Evolutionary conservation across 2,329 filamentous ascomycete genomes (phyloP).

Genomic region (Aureobasidium sp.): DNA sequence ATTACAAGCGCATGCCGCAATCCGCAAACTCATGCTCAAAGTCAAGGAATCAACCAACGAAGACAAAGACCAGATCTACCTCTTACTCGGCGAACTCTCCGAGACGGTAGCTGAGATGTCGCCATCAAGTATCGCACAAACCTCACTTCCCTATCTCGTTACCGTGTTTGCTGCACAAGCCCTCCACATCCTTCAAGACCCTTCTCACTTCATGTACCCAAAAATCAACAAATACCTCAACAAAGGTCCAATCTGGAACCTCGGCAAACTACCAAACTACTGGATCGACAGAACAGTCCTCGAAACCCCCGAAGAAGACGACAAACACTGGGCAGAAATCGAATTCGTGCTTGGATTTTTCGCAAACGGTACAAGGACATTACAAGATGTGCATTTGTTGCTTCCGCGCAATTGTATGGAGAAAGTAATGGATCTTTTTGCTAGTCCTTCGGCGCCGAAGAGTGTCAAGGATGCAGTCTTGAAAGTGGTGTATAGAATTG

Average conservation of each 20-base stretch:
- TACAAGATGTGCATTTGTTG: slow-evolving; percentile 54
- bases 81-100: slow-evolving; percentile 70
- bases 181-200: slow-evolving; percentile 64
- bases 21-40: slow-evolving; percentile 55
- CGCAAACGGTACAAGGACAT: slow-evolving; percentile 57
- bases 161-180: slow-evolving; percentile 68
- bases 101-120: slow-evolving; percentile 59
- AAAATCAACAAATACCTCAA: slow-evolving; percentile 83
- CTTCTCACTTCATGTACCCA: slow-evolving; percentile 73
- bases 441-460: slow-evolving; percentile 55
- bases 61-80: slow-evolving; percentile 70
- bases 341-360: slow-evolving; percentile 69
- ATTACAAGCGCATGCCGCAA: slow-evolving; percentile 65
- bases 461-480: slow-evolving; percentile 55
- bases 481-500: slow-evolving; percentile 57
- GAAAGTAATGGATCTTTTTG: slow-evolving; percentile 62
- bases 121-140: slow-evolving; percentile 33
- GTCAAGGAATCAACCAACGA: slow-evolving; percentile 60
- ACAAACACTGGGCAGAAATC: slow-evolving; percentile 64
- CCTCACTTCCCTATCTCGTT: slow-evolving; percentile 60
- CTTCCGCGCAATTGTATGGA: slow-evolving; percentile 63
- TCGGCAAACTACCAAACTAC: slow-evolving; percentile 48
- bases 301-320: slow-evolving; percentile 65
- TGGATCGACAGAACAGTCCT: slow-evolving; percentile 66
- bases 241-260: slow-evolving; percentile 66